Base-by-base conservation (phyloP, 352 stramenopile species). In the Phytopythium oedochilum region DNA sequence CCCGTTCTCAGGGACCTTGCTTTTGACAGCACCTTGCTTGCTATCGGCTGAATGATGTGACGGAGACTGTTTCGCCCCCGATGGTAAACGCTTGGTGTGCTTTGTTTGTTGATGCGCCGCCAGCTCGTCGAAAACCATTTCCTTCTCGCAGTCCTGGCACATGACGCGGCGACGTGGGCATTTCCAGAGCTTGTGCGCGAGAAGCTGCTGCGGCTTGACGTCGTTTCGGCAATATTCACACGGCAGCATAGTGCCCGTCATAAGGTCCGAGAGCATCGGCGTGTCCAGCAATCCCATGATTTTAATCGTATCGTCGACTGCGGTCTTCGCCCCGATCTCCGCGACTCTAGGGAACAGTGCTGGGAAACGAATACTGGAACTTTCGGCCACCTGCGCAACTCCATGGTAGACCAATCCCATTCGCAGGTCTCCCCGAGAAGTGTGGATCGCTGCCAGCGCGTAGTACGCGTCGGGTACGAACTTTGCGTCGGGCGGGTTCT, bases 401-500 rank as follows among this genome's bases (percentile, higher is more conserved):
- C 68, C 67, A 45, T 70, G 60, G 18, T 64, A 70, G 0, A 71
- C 51, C 39, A 61, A 50, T 25, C 63, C 67, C 57, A 63, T 67
- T 0, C 50, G 25, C 52, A 67, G 50, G 47, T 75, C 36, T 28
- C 43, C 55, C 25, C 68, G 48, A 17, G 64, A 60, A 18, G 72
- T 60, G 42, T 70, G 64, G 20, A 75, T 15, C 12, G 63, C 60
- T 11, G 60, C 67, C 44, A 75, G 58, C 0, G 57, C 59, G 55
- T 70, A 71, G 20, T 67, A 72, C 1, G 67, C 67, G 20, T 75
- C 67, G 0, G 67, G 63, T 28, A 75, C 63, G 29, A 65, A 72
- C n/a, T 58, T 45, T n/a, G 72, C 67, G 28, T 75, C 60, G 1
- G 63, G 63, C 55, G 67, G 39, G 35, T 63, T 60, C 2, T 39